These are phyloP conservation scores for Thoreauomyces humboldtii DNA, from an alignment of 192 early-diverging fungal genomes.

Conservation along the genomic window DNA sequence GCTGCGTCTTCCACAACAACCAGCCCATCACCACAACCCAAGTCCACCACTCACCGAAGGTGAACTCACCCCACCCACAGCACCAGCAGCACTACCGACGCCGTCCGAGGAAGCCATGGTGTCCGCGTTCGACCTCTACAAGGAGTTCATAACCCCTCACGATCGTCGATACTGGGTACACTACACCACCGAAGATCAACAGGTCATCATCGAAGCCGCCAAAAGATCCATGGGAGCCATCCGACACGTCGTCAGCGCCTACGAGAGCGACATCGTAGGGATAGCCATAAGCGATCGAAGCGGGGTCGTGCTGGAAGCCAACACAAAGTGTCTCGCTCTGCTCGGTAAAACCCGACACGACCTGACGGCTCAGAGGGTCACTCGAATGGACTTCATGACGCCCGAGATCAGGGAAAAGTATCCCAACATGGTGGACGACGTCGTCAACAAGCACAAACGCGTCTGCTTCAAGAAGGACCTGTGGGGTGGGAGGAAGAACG, in stretches of 20 bases:
- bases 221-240: not conserved
- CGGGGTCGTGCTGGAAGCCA: not conserved
- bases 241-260: not conserved
- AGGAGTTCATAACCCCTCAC: not conserved
- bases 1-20: no score
- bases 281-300: not conserved
- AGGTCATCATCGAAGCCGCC: not conserved
- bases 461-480: not conserved
- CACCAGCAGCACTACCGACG: no score
- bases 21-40: no score
- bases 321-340: not conserved
- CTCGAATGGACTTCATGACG: not conserved
- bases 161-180: not conserved
- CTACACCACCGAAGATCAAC: not conserved
- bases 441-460: not conserved
- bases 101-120: no score
- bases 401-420: not conserved
- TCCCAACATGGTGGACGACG: not conserved
- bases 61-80: no score
- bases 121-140: not conserved
- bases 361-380: not conserved
- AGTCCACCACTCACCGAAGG: no score
- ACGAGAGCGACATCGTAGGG: not conserved
- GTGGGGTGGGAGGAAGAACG: no score
- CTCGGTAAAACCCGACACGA: conserved; percentile 1